A percentile compares a stretch with the other conserved stretches of the same genome.
Evolutionary conservation across 768 basidiomycete species (phyloP).

Genomic region (Lactarius psammicola): DNA sequence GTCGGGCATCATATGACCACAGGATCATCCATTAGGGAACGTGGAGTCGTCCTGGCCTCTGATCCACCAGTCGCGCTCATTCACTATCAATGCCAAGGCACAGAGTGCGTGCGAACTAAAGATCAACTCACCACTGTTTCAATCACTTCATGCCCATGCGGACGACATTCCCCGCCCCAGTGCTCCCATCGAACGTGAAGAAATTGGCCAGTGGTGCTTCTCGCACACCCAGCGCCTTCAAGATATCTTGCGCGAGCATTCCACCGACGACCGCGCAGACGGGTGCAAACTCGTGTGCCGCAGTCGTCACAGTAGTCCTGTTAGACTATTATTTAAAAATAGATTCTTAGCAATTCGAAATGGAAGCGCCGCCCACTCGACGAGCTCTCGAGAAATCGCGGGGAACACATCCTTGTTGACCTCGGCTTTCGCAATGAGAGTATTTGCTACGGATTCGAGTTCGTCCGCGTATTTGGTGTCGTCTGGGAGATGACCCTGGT

Average conservation of each 20-base stretch:
- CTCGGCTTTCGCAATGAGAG: constrained; percentile 56
- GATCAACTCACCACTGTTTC: background rate
- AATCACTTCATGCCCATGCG: constrained; percentile 44
- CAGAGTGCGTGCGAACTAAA: background rate
- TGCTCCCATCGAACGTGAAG: constrained; percentile 82
- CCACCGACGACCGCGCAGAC: constrained; percentile 95
- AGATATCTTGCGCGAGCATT: constrained; percentile 89
- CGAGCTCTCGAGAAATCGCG: constrained; percentile 53
- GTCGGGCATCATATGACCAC: background rate
- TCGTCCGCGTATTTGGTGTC: constrained; percentile 48
- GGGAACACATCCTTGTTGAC: constrained; percentile 69
- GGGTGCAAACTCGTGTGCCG: constrained; percentile 84
- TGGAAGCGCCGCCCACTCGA: constrained; percentile 50
- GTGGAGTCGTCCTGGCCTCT: background rate
- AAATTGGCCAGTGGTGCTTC: constrained; percentile 95
- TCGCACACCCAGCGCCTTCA: constrained; percentile 85
- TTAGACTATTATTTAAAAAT: background rate
- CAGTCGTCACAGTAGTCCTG: constrained; percentile 70
- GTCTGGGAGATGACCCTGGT: constrained; percentile 57
- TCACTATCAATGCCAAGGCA: background rate
- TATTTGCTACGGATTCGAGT: constrained; percentile 62
- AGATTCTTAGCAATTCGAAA: background rate
- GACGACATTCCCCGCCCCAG: constrained; percentile 70
- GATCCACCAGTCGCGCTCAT: background rate
- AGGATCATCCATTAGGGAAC: background rate